Evolutionary conservation across 2,329 filamentous ascomycete genomes (phyloP).

Genomic region (Daldinia eschscholtzii): DNA sequence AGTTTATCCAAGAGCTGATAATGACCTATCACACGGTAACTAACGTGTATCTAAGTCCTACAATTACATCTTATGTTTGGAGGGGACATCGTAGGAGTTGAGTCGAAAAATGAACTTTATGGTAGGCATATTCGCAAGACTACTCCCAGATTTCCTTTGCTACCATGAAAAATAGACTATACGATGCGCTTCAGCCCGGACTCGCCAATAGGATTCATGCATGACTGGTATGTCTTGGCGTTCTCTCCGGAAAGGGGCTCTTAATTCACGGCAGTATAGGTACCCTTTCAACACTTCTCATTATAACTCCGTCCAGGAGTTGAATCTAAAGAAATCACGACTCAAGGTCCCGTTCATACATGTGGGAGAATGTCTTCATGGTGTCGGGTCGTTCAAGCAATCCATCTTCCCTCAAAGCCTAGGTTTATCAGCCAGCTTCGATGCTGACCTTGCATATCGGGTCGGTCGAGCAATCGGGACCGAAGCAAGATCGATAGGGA

Average conservation of each 20-base stretch:
- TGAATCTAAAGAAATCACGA: constrained; percentile 55
- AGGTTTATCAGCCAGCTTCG: constrained; percentile 58
- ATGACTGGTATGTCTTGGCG: constrained; percentile 53
- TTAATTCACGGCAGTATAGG: constrained; percentile 37
- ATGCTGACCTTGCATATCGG: constrained; percentile 57
- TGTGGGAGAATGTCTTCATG: constrained; percentile 60
- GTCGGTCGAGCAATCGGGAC: constrained; percentile 58
- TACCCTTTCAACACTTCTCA: constrained; percentile 59
- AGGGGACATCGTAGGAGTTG: constrained; percentile 56
- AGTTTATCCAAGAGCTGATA: constrained; percentile 5
- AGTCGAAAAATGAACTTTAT: constrained; percentile 56
- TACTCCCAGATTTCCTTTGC: not conserved
- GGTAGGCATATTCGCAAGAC: constrained; percentile 41
- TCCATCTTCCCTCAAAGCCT: constrained; percentile 60
- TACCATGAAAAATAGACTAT: constrained; percentile 46
- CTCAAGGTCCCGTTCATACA: constrained; percentile 59
- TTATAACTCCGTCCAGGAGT: constrained; percentile 57
- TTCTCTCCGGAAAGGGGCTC: too few species aligned
- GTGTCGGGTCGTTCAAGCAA: constrained; percentile 60
- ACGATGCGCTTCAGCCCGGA: constrained; percentile 55
- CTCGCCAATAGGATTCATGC: constrained; percentile 57
- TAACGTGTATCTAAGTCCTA: constrained; percentile 48
- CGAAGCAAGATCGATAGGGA: constrained; percentile 59
- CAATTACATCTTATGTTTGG: constrained; percentile 61
- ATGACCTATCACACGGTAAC: not conserved